Evolutionary conservation across 352 stramenopile species (phyloP).

Genomic region (Blastocystis sp.): DNA sequence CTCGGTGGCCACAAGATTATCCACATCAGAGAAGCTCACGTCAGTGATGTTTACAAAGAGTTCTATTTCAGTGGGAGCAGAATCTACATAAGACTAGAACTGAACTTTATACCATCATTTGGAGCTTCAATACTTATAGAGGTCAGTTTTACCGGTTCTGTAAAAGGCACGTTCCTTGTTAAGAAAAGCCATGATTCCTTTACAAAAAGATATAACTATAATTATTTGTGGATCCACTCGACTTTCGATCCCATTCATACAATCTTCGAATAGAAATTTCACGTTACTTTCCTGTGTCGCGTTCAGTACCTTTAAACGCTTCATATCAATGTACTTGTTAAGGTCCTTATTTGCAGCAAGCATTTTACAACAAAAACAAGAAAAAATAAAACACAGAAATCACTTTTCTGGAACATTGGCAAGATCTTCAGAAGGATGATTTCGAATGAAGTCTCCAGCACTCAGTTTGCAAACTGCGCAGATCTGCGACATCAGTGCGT

Average conservation of each 20-base stretch:
- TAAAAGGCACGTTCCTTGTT: slow-evolving; percentile 15
- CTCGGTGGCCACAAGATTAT: slow-evolving; percentile 22
- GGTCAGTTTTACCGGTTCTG: slow-evolving; percentile 29
- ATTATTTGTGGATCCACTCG: slow-evolving; percentile 39
- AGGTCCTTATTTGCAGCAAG: neutral
- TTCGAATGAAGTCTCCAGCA: slow-evolving; percentile 10
- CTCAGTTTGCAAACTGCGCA: neutral
- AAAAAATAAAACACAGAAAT: neutral
- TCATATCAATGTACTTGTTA: slow-evolving; percentile 2
- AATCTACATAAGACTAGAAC: neutral
- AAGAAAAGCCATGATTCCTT: neutral
- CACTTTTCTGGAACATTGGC: neutral
- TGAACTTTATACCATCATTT: neutral
- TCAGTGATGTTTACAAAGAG: neutral
- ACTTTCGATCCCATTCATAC: slow-evolving; percentile 23
- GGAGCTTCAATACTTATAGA: slow-evolving; percentile 44
- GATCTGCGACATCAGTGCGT: slow-evolving; percentile 44
- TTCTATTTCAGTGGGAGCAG: slow-evolving; percentile 18
- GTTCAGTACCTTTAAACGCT: slow-evolving; percentile 13
- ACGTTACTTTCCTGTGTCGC: slow-evolving; percentile 28
- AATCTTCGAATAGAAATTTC: slow-evolving; percentile 18
- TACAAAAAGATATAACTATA: slow-evolving; percentile 1
- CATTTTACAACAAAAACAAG: slow-evolving; percentile 21
- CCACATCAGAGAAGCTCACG: slow-evolving; percentile 40
- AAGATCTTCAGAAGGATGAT: slow-evolving; percentile 20